These are phyloP conservation scores for Xylaria multiplex DNA, from an alignment of 2,329 filamentous ascomycete species.

Conservation along the genomic window DNA sequence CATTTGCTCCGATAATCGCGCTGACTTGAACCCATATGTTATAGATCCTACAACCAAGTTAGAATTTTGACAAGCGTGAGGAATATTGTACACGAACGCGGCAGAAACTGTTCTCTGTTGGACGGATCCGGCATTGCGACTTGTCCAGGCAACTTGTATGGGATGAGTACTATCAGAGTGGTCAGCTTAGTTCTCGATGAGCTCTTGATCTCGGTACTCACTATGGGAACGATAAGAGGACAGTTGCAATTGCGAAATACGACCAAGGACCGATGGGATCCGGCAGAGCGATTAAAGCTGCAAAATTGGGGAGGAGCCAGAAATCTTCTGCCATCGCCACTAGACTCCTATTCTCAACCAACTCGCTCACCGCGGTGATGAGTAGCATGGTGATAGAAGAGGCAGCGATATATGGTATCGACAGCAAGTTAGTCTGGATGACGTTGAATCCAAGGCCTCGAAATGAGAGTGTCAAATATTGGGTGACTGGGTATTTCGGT, in stretches of 20 bases:
- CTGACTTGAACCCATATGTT: constrained; percentile 58
- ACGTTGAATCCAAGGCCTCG: constrained; percentile 48
- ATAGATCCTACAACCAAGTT: constrained; percentile 56
- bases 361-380: constrained; percentile 62
- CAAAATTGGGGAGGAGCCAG: constrained; percentile 65
- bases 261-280: constrained; percentile 55
- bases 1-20: constrained; percentile 53
- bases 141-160: constrained; percentile 68
- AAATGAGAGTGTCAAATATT: constrained; percentile 45
- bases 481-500: constrained; percentile 56
- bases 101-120: constrained; percentile 64
- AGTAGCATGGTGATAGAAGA: constrained; percentile 61
- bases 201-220: constrained; percentile 37
- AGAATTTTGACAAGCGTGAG: constrained; percentile 44
- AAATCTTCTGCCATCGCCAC: constrained; percentile 59
- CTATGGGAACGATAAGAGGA: constrained; percentile 63
- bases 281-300: constrained; percentile 57
- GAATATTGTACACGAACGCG: constrained; percentile 43
- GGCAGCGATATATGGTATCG: constrained; percentile 59
- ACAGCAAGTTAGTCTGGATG: constrained; percentile 64
- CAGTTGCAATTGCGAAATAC: constrained; percentile 60
- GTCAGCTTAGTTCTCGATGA: constrained; percentile 2
- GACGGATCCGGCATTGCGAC: constrained; percentile 66
- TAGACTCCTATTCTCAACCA: constrained; percentile 60
- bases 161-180: constrained; percentile 55